Percentiles rank a stretch among this genome's conserved stretches.
Conservation (phyloP, 805 yeast genomes). For the Saccharomycopsis schoenii region DNA sequence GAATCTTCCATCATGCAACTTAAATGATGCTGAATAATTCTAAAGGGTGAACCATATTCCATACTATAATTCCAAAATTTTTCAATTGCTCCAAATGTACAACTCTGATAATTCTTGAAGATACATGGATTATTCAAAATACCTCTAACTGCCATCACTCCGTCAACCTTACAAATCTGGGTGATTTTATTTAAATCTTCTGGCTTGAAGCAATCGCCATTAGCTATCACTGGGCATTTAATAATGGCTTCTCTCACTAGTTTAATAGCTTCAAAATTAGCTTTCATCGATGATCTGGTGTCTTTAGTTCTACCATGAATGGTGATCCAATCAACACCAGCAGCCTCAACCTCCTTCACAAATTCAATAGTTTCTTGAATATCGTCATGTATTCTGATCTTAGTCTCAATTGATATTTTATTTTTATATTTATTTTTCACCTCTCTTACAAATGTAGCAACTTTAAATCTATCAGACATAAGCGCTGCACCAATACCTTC, state of each 20-base stretch:
- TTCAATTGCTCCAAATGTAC: conserved; percentile 92
- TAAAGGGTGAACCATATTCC: conserved; percentile 75
- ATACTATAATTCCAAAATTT: conserved; percentile 69
- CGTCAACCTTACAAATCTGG: conserved; percentile 66
- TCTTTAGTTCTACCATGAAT: conserved; percentile 87
- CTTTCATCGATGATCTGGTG: conserved; percentile 79
- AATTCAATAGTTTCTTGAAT: conserved; percentile 61
- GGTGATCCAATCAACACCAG: conserved; percentile 90
- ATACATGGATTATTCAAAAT: conserved; percentile 77
- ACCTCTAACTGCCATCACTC: conserved; percentile 95
- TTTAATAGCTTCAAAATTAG: conserved; percentile 72
- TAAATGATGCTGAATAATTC: conserved; percentile 78
- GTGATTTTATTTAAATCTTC: conserved; percentile 58
- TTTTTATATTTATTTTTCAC: conserved; percentile 66
- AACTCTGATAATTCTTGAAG: conserved; percentile 52
- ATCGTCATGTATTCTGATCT: conserved; percentile 80
- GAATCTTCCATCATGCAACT: conserved; percentile 69
- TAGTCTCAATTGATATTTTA: conserved; percentile 76
- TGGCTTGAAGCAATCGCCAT: conserved; percentile 81
- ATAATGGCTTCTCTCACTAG: conserved; percentile 42
- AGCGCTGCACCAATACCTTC: conserved; percentile 97
- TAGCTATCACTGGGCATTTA: conserved; percentile 80
- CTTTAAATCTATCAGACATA: conserved; percentile 73
- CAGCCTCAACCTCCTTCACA: conserved; percentile 63
- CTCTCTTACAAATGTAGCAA: conserved; percentile 73